phyloP scores from a whole-genome alignment of 2,329 filamentous ascomycete species.

The Tolypocladium tropicale region DNA sequence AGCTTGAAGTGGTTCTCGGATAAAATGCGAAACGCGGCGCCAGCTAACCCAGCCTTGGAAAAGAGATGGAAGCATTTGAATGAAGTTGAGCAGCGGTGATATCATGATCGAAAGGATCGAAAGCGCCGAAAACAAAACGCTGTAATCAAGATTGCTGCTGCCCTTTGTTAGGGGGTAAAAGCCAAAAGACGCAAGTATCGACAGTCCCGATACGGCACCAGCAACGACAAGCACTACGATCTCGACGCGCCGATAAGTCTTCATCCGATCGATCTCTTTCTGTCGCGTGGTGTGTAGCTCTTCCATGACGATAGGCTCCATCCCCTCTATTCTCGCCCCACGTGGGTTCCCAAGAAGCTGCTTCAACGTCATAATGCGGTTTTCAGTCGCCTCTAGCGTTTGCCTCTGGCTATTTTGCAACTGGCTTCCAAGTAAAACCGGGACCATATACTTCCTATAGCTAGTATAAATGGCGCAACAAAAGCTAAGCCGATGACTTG shows the following conservation, averaged over 20 bases:
- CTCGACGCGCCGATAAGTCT: neutral
- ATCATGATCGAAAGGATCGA: slow-evolving; percentile 2
- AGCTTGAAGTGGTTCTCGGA: neutral
- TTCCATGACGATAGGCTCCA: neutral
- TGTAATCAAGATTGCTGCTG: neutral
- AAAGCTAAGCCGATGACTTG: neutral
- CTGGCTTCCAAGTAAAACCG: neutral
- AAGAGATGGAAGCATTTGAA: slow-evolving; percentile 1
- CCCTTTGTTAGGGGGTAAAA: neutral
- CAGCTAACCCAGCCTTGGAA: neutral
- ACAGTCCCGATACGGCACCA: neutral
- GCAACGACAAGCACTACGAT: neutral
- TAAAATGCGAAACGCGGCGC: neutral
- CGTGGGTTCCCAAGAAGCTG: neutral
- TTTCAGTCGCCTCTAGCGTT: neutral
- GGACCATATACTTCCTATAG: neutral
- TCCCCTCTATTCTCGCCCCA: neutral
- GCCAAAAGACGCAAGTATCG: neutral
- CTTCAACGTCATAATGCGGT: neutral
- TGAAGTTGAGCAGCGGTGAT: neutral
- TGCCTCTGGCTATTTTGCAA: neutral
- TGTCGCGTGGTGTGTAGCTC: neutral
- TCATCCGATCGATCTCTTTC: neutral
- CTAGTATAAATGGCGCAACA: neutral
- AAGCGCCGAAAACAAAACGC: neutral